Conservation (phyloP, 2,329 filamentous ascomycete species). For the Ascochyta viciae-villosae region DNA sequence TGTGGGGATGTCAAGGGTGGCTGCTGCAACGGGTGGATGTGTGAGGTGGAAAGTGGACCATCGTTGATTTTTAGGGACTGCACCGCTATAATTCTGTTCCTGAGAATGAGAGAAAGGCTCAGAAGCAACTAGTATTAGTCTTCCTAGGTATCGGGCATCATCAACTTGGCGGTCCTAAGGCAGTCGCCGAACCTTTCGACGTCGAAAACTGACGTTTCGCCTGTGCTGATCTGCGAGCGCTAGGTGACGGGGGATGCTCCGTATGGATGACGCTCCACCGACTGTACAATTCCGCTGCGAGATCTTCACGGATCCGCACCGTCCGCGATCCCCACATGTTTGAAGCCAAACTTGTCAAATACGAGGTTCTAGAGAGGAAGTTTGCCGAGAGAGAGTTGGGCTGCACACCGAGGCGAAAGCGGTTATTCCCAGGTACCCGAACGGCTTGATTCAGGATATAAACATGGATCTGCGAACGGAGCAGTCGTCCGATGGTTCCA, state of each 20-base stretch:
- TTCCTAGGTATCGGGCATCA: not conserved
- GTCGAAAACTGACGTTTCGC: constrained; percentile 2
- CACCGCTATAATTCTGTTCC: not conserved
- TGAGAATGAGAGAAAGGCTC: not conserved
- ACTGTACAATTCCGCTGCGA: constrained; percentile 2
- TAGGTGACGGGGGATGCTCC: constrained; percentile 1
- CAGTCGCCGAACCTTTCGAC: not conserved
- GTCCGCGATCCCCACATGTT: constrained; percentile 2
- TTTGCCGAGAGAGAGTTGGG: not conserved
- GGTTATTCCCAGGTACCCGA: not conserved
- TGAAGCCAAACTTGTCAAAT: not conserved
- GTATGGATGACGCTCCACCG: not conserved
- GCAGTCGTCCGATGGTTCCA: not conserved
- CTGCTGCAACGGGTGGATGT: not conserved
- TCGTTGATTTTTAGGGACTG: constrained; percentile 1
- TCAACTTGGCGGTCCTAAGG: not conserved
- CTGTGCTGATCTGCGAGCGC: constrained; percentile 4
- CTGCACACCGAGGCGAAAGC: not conserved
- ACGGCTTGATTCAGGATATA: not conserved
- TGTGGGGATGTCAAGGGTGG: not conserved
- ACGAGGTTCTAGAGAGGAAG: not conserved
- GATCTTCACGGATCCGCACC: not conserved
- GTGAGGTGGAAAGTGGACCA: constrained; percentile 1
- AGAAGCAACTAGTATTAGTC: not conserved
- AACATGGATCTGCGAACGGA: not conserved